Evolutionary conservation across 148 eudicot genomes (phyloP), one percentile per base, ranked within the genome.

Genomic region (Persicaria maculosa): DNA sequence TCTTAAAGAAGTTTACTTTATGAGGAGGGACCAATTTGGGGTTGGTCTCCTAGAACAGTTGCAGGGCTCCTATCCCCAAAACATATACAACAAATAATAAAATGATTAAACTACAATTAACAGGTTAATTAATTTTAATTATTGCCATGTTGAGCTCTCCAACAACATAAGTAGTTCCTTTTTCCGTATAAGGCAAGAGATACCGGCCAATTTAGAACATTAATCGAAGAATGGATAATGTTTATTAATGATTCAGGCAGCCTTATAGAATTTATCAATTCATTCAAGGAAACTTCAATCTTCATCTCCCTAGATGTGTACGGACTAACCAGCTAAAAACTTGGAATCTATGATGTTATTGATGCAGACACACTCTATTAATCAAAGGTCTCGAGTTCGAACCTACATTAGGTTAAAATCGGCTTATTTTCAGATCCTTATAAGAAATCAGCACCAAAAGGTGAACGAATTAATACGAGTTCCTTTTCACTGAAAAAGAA

Each of bases 141-240:
- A 62, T 31, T 11, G 12, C 1, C 25, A 62, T 40, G 47, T 65
- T 65, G 70, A 65, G 70, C 47, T 14, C 40, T 65, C 47, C 70
- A 65, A 65, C 70, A 65, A 65, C 36, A 40, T 36, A 65, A 11
- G 8, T 36, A 25, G 19, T 43, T 44, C 44, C 12, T 59, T 31
- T 62, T 62, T 62, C 46, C 70, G 47, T 65, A 65, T 65, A 40
- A 65, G 47, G 70, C 70, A 5, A 65, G 40, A 36, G 70, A 65
- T 45, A 5, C 10, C 62, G 9, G 40, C 47, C 43, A 40, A 8
- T 65, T 40, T 65, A 65, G 2, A 65, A 40, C 70, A 36, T 40
- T 40, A 65, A 65, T 5, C 43, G 9, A 36, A 65, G 70, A 65
- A 40, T 65, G 47, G 70, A 65, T 65, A 65, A 65, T 40, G 70